Base-by-base conservation (phyloP, 257 asterid species). In the Solanum pinnatisectum region DNA sequence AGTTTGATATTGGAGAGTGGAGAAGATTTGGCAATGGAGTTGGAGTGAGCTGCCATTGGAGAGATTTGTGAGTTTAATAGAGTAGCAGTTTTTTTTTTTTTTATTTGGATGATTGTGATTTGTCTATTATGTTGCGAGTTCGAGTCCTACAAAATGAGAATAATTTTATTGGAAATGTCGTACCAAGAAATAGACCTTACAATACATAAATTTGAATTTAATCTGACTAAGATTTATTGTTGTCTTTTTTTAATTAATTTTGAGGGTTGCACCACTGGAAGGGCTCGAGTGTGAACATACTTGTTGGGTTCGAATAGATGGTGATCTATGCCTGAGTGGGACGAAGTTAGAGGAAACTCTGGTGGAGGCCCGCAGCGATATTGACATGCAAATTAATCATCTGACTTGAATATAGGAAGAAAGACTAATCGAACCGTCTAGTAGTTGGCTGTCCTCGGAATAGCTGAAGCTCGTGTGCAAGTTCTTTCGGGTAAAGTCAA, bases 281-380 rank as follows among this genome's bases (percentile, higher is more conserved):
- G 13, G 30, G 30, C 9, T 60, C 14, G 1, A 60, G 72, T 10
- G 18, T 65, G 72, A 65, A 6, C 72, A n/a, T 65, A n/a, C 18
- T 5, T 65, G 4, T 65, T 0, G 16, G 33, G 1, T 10, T 14
- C 4, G 33, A 3, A n/a, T 2, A n/a, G 33, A 65, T n/a, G 18
- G 72, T n/a, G 33, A 65, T n/a, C 33, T 65, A 65, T 65, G 8
- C 72, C 8, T 65, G 18, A 65, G 94, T 87, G 91, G 95, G 95
- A 92, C 87, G 90, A 88, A 91, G 93, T 93, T 87, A 89, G 89
- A 93, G 92, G 92, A 93, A 91, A 92, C 94, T 93, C 90, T 90
- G 90, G 92, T 91, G 92, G 93, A 92, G 93, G 93, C 94, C 93
- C 92, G 89, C 92, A 91, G 88, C 89, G 90, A 90, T 92, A 90